A percentile compares a stretch with the other conserved stretches of the same genome.
phyloP scores from a whole-genome alignment of 306 rosid genomes.

The Cucumis hystrix region DNA sequence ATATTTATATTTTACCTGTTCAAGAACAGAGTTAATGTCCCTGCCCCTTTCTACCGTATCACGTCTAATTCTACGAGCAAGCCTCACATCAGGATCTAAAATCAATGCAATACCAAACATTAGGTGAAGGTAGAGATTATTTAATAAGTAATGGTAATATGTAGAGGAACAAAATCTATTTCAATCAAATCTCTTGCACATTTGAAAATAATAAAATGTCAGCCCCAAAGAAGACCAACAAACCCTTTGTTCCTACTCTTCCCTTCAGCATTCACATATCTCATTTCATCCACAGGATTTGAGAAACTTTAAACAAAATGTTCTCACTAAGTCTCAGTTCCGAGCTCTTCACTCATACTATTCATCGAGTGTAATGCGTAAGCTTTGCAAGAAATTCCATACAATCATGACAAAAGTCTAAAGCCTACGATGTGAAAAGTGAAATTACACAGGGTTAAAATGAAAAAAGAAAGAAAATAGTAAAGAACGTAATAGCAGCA shows the following conservation, averaged over 20 bases:
- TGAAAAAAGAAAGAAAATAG: background rate
- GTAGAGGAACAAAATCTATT: background rate
- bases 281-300: background rate
- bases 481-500: background rate
- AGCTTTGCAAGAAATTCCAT: background rate
- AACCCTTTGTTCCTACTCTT: background rate
- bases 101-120: slow-evolving; percentile 16
- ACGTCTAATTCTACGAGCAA: slow-evolving; percentile 96
- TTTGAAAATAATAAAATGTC: background rate
- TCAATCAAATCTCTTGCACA: background rate
- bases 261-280: background rate
- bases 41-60: slow-evolving; percentile 97
- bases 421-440: background rate
- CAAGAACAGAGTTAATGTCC: slow-evolving; percentile 90
- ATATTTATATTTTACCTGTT: slow-evolving; percentile 36
- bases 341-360: background rate
- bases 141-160: background rate
- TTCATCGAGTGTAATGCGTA: background rate
- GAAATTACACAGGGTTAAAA: background rate
- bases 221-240: background rate
- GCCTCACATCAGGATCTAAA: slow-evolving; percentile 97
- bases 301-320: background rate
- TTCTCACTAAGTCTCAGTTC: background rate
- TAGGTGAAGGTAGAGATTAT: background rate
- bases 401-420: background rate